Conservation (phyloP, 306 rosid species). For the Prosopis cineraria region DNA sequence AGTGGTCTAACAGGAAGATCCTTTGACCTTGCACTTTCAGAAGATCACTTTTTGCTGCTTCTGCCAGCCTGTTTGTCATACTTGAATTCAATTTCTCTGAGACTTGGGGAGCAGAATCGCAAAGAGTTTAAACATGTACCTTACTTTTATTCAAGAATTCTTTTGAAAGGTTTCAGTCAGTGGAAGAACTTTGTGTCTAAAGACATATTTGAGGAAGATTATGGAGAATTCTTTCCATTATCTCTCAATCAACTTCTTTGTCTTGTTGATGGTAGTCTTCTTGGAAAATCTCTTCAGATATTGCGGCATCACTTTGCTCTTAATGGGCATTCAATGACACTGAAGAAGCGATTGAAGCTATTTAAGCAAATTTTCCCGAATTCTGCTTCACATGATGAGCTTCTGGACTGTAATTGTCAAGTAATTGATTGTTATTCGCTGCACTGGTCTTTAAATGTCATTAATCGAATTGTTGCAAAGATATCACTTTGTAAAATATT, state of each 20-base stretch:
- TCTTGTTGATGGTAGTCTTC: constrained; percentile 69
- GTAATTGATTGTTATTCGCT: constrained; percentile 48
- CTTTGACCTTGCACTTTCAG: constrained; percentile 48
- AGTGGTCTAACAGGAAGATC: constrained; percentile 36
- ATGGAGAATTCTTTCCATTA: constrained; percentile 57
- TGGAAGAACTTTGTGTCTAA: constrained; percentile 70
- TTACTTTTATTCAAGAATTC: constrained; percentile 61
- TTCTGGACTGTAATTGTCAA: constrained; percentile 61
- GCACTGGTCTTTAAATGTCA: constrained; percentile 53
- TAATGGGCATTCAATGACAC: constrained; percentile 52
- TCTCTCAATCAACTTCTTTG: constrained; percentile 60
- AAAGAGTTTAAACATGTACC: constrained; percentile 47
- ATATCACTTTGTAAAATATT: constrained; percentile 66
- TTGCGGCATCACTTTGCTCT: constrained; percentile 60
- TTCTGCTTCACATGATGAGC: constrained; percentile 46
- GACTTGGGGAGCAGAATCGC: constrained; percentile 47
- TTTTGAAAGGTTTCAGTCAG: constrained; percentile 62
- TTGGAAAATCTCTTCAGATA: constrained; percentile 74
- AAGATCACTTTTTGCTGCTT: constrained; percentile 70
- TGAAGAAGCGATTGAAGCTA: constrained; percentile 58
- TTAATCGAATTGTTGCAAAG: constrained; percentile 64
- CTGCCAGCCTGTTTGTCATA: constrained; percentile 69
- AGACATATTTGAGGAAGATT: constrained; percentile 71
- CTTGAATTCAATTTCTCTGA: constrained; percentile 52
- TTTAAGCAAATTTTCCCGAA: constrained; percentile 59